Percentiles rank a stretch among this genome's conserved stretches.
Evolutionary conservation across 257 asterid genomes (phyloP).

Genomic region (Galeopsis tetrahit): DNA sequence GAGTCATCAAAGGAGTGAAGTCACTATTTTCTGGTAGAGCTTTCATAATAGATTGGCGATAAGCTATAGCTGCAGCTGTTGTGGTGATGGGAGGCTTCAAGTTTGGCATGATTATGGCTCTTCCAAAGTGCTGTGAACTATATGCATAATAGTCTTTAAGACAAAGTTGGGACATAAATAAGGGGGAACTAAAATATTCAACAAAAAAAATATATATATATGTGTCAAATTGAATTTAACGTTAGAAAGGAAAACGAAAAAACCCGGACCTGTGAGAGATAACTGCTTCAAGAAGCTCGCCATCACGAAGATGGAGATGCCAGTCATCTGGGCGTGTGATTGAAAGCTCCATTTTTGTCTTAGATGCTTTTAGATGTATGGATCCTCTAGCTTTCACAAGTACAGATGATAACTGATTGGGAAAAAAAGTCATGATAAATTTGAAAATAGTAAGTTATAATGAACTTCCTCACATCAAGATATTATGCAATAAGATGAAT

Average conservation of each 20-base stretch:
- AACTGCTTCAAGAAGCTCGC: slow-evolving; percentile 81
- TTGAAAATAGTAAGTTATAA: slow-evolving; percentile 7
- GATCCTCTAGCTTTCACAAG: slow-evolving; percentile 38
- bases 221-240: not conserved
- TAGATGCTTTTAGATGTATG: slow-evolving; percentile 39
- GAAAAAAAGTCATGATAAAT: slow-evolving; percentile 21
- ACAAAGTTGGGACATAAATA: slow-evolving; percentile 18
- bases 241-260: not conserved
- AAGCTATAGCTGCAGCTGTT: slow-evolving; percentile 77
- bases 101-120: slow-evolving; percentile 98
- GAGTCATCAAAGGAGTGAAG: slow-evolving; percentile 94
- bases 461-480: slow-evolving; percentile 18
- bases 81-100: slow-evolving; percentile 90
- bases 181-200: slow-evolving; percentile 2
- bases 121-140: slow-evolving; percentile 79
- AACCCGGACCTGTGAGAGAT: slow-evolving; percentile 68
- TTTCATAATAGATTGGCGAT: slow-evolving; percentile 69
- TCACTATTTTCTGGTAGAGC: slow-evolving; percentile 61
- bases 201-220: not conserved
- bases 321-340: slow-evolving; percentile 92
- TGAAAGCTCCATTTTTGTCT: slow-evolving; percentile 69
- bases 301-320: slow-evolving; percentile 99
- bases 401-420: slow-evolving; percentile 44
- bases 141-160: slow-evolving; percentile 25
- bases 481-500: slow-evolving; percentile 15